Conservation (phyloP, 441 rosid genomes). For the Gossypium lobatum region DNA sequence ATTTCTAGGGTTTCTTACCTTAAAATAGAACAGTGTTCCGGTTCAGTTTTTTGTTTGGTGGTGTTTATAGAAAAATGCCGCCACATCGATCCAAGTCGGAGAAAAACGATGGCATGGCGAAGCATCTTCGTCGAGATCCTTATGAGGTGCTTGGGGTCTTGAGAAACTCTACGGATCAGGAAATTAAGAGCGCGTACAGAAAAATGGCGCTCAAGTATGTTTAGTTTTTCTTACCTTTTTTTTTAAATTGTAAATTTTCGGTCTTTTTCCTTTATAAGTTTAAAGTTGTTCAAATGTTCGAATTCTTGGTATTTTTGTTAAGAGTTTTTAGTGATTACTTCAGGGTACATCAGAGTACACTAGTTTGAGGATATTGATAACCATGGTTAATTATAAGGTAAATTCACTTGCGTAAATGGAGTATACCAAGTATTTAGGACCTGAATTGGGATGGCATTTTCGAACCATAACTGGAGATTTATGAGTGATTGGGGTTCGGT, state of each 20-base stretch:
- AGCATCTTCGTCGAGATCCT: conserved; percentile 81
- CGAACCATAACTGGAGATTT: neutral
- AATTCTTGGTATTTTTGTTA: neutral
- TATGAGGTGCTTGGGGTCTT: conserved; percentile 80
- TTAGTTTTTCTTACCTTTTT: neutral
- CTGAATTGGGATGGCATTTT: neutral
- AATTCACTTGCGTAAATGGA: neutral
- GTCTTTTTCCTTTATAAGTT: neutral
- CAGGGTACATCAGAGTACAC: neutral
- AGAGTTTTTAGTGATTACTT: neutral
- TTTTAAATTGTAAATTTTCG: neutral
- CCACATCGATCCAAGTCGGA: conserved; percentile 70
- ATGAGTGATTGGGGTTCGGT: neutral
- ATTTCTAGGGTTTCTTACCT: conserved; percentile 22
- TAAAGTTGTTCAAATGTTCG: neutral
- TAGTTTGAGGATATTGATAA: neutral
- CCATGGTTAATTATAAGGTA: neutral
- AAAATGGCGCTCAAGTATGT: conserved; percentile 90
- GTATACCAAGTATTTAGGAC: neutral
- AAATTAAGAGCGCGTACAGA: conserved; percentile 82
- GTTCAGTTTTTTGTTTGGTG: conserved; percentile 2
- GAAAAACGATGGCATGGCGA: conserved; percentile 49
- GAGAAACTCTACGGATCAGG: conserved; percentile 78
- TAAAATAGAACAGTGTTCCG: neutral
- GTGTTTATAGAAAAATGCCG: conserved; percentile 40